Conservation (phyloP, 2,329 filamentous ascomycete species). For the Epichloe sibirici region DNA sequence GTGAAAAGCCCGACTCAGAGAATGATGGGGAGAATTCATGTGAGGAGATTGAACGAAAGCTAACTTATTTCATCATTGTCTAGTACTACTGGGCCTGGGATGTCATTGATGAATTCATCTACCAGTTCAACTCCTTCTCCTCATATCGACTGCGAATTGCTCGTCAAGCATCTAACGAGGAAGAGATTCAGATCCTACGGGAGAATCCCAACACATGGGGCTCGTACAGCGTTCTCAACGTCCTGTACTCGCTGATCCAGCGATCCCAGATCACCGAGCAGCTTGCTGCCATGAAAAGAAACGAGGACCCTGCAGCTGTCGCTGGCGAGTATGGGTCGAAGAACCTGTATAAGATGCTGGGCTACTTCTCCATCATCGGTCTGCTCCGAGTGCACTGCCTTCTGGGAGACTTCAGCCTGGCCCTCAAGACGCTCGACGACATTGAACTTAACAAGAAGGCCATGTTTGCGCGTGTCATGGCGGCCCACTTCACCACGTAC, state of each 20-base stretch:
- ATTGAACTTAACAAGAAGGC: conserved; percentile 99
- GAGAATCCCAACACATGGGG: conserved; percentile 99
- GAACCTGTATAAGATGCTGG: conserved; percentile 93
- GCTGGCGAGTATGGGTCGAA: conserved; percentile 92
- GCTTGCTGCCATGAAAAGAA: conserved; percentile 84
- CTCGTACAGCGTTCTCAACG: conserved; percentile 98
- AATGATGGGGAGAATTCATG: not conserved
- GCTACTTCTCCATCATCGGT: conserved; percentile 98
- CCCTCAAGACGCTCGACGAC: conserved; percentile 96
- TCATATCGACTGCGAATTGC: conserved; percentile 90
- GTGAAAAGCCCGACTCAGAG: no score
- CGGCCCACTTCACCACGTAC: conserved; percentile 98
- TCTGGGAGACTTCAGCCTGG: conserved; percentile 93
- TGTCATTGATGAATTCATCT: conserved; percentile 99
- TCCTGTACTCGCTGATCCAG: conserved; percentile 98
- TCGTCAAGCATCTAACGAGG: conserved; percentile 69
- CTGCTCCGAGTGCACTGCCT: conserved; percentile 92
- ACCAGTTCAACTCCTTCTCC: conserved; percentile 99
- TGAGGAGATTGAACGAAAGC: conserved; percentile 3
- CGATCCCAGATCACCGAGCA: conserved; percentile 97
- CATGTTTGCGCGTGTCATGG: conserved; percentile 99
- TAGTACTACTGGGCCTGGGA: conserved; percentile 99
- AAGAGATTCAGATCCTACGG: conserved; percentile 80
- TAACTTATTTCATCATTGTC: conserved; percentile 1
- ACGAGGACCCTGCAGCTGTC: conserved; percentile 76